phyloP scores from a whole-genome alignment of 306 rosid genomes.

The Corylus avellana region DNA sequence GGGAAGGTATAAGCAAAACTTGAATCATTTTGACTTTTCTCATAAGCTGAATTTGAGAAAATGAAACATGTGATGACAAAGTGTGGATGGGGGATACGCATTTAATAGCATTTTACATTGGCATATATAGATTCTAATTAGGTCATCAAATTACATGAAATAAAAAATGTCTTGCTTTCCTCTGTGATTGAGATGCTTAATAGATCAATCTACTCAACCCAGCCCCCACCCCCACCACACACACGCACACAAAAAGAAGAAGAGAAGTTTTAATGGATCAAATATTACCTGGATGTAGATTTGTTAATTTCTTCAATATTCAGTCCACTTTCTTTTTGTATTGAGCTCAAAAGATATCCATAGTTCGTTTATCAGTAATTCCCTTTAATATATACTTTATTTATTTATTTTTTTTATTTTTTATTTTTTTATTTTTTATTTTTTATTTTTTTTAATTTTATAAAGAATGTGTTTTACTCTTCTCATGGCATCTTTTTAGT shows the following conservation, averaged over 20 bases:
- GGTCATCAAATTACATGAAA: background rate
- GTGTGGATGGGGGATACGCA: background rate
- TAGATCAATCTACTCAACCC: background rate
- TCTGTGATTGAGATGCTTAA: background rate
- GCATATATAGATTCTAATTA: background rate
- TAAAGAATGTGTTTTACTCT: slow-evolving; percentile 9
- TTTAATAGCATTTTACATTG: background rate
- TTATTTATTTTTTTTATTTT: background rate
- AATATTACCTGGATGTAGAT: background rate
- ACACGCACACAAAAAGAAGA: no score
- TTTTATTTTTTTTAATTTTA: no score
- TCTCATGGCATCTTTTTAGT: background rate
- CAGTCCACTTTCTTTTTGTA: background rate
- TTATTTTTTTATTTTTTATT: no score
- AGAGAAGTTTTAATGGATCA: background rate
- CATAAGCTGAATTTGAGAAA: background rate
- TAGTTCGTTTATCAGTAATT: background rate
- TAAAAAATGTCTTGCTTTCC: background rate
- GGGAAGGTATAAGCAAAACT: background rate
- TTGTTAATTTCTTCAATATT: background rate
- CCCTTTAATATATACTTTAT: background rate
- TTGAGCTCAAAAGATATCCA: background rate
- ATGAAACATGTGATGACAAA: background rate
- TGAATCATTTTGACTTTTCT: background rate
- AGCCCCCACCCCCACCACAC: background rate